phyloP scores from a whole-genome alignment of 257 asterid species.

The Leonotis leonurus region DNA sequence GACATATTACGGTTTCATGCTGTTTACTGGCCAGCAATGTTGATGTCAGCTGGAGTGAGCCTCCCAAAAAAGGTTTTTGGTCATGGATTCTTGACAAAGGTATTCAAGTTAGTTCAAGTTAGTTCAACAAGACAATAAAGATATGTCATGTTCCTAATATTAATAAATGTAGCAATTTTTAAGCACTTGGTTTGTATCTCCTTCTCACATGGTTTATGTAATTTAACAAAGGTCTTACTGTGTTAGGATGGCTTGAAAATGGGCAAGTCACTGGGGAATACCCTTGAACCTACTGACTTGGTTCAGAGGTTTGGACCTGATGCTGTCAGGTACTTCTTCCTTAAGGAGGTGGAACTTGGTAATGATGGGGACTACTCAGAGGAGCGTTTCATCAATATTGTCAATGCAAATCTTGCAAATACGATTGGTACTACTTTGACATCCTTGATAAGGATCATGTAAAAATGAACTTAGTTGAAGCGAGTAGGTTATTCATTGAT shows the following conservation, averaged over 20 bases:
- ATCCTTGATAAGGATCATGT: background rate
- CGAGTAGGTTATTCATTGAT: background rate
- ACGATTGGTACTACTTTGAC: slow-evolving; percentile 57
- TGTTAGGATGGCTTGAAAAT: slow-evolving; percentile 90
- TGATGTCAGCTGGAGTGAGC: slow-evolving; percentile 85
- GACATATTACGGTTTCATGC: slow-evolving; percentile 98
- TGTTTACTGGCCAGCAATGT: slow-evolving; percentile 99
- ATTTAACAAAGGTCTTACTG: slow-evolving; percentile 26
- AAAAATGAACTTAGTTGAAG: slow-evolving; percentile 1
- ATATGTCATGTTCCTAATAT: background rate
- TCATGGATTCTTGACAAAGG: slow-evolving; percentile 99
- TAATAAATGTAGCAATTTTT: background rate
- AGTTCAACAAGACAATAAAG: background rate
- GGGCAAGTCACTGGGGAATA: slow-evolving; percentile 95
- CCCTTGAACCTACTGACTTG: slow-evolving; percentile 86
- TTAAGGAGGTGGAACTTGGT: slow-evolving; percentile 94
- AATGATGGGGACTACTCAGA: slow-evolving; percentile 95
- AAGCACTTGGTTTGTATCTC: background rate
- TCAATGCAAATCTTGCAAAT: slow-evolving; percentile 92
- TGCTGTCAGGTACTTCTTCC: slow-evolving; percentile 94
- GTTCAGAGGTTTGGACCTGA: slow-evolving; percentile 81
- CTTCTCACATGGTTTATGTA: slow-evolving; percentile 16
- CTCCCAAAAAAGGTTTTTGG: slow-evolving; percentile 93
- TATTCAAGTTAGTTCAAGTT: slow-evolving; percentile 20
- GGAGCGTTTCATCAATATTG: slow-evolving; percentile 76